These are phyloP conservation scores for Nakazawaea laoshanensis DNA, from an alignment of 805 yeast genomes.

Conservation along the genomic window DNA sequence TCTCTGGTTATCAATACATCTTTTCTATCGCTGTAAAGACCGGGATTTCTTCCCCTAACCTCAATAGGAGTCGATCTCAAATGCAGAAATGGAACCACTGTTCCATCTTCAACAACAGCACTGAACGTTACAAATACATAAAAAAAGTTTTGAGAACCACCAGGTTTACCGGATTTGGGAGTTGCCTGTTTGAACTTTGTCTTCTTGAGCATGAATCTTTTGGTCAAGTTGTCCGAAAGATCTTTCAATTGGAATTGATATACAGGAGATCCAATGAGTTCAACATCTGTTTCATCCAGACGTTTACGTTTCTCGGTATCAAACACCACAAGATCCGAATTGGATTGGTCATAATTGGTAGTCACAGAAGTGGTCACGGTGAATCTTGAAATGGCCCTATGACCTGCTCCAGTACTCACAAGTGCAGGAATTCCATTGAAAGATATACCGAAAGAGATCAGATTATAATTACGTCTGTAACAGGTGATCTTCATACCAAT, in stretches of 20 bases:
- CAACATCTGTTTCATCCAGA: background rate
- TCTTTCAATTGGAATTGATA: conserved; percentile 11
- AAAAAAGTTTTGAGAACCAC: conserved; percentile 34
- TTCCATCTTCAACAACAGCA: conserved; percentile 2
- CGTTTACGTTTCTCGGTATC: conserved; percentile 8
- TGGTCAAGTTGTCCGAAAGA: conserved; percentile 20
- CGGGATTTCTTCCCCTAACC: conserved; percentile 55
- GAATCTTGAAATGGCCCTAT: conserved; percentile 3
- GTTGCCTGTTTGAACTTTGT: conserved; percentile 43
- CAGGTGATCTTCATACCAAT: conserved; percentile 34
- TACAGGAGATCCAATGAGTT: background rate
- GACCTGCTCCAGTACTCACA: background rate
- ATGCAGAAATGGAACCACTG: conserved; percentile 1
- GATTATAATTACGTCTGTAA: conserved; percentile 35
- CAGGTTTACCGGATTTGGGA: conserved; percentile 40
- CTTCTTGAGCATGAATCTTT: conserved; percentile 25
- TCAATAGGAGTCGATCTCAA: conserved; percentile 36
- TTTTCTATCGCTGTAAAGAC: conserved; percentile 46
- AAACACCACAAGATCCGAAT: conserved; percentile 25
- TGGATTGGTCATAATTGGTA: conserved; percentile 22
- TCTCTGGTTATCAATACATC: conserved; percentile 30
- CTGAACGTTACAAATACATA: conserved; percentile 19
- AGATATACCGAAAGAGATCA: conserved; percentile 16
- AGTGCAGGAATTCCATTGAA: conserved; percentile 2
- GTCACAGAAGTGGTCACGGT: conserved; percentile 28